Evolutionary conservation across 257 asterid genomes (phyloP), one percentile per base, ranked within the genome.

Genomic region (Linaria vulgaris): DNA sequence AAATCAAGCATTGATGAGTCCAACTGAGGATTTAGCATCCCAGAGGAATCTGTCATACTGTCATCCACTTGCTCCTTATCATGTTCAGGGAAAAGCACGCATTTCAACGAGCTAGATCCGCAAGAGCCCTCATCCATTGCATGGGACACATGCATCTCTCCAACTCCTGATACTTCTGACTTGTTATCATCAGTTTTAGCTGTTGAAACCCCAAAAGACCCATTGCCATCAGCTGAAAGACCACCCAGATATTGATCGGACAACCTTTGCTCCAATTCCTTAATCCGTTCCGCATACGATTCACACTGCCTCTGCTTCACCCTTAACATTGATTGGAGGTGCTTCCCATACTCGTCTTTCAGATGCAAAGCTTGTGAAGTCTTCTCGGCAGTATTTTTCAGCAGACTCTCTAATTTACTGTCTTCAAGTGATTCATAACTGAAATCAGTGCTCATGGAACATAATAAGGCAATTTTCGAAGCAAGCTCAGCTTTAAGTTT

Each of bases 401-500:
- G 63, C 21, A 83, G 41, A 69, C 69, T 78, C 73, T 83, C 97
- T 15, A 85, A 53, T 67, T 85, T 77, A 67, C 72, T 68, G 47
- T 89, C 88, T 41, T 81, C 97, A 25, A 84, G 78, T 8, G 88
- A 79, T 51, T 85, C 96, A 61, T 70, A 80, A 71, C 87, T 88
- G 47, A 82, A 78, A 50, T 83, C 96, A 1, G 83, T 72, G 55
- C 82, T 64, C 54, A 86, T 75, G 19, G 97, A 87, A 69, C 96
- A 87, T 31, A 92, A 69, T 34, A 87, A 68, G 21, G 99, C 97
- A 49, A 92, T 92, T 76, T 90, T 90, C 12, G 99, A 83, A 79
- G 99, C 97, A 67, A 92, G 99, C 69, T 89, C 97, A 62, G 99
- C 97, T 80, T 86, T 92, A 53, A 92, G 78, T 70, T 83, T 90